Percentiles rank a stretch among this genome's conserved stretches.
phyloP scores from a whole-genome alignment of 2,329 filamentous ascomycete genomes.

The Trichoderma sp. region DNA sequence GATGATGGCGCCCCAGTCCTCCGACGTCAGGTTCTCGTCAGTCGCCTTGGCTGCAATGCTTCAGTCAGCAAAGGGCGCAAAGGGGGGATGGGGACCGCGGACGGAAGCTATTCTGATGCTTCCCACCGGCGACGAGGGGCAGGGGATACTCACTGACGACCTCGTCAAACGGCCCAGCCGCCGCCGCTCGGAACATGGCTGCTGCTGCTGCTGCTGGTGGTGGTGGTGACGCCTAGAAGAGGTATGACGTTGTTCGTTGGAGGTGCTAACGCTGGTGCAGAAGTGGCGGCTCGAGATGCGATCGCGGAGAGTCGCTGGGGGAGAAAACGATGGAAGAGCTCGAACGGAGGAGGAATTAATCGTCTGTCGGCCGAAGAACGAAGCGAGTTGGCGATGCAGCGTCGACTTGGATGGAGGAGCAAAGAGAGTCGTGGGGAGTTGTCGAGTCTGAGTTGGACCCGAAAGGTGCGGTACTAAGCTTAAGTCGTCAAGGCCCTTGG shows the following conservation, averaged over 20 bases:
- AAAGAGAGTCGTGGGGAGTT: constrained; percentile 1
- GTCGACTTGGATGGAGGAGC: neutral
- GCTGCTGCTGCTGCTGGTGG: constrained; percentile 36
- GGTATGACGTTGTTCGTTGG: constrained; percentile 29
- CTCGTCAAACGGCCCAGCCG: constrained; percentile 61
- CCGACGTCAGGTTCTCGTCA: constrained; percentile 92
- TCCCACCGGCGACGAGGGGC: neutral
- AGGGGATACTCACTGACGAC: constrained; percentile 54
- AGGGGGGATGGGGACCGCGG: neutral
- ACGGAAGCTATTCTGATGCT: neutral
- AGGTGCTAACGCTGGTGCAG: constrained; percentile 6
- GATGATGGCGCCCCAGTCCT: constrained; percentile 69
- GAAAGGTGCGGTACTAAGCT: neutral
- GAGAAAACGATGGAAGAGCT: neutral
- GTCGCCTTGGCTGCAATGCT: constrained; percentile 68
- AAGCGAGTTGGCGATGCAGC: constrained; percentile 6
- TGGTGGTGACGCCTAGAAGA: constrained; percentile 26
- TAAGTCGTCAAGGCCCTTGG: no score
- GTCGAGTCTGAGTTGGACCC: neutral
- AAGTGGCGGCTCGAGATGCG: constrained; percentile 7
- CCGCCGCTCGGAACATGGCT: constrained; percentile 62
- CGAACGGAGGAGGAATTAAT: neutral
- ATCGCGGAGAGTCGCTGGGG: constrained; percentile 1
- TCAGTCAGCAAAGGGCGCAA: constrained; percentile 28
- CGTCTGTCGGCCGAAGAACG: neutral